These are phyloP conservation scores for Cladochytrium tenue DNA, from an alignment of 371 early-diverging fungal genomes.

Conservation along the genomic window DNA sequence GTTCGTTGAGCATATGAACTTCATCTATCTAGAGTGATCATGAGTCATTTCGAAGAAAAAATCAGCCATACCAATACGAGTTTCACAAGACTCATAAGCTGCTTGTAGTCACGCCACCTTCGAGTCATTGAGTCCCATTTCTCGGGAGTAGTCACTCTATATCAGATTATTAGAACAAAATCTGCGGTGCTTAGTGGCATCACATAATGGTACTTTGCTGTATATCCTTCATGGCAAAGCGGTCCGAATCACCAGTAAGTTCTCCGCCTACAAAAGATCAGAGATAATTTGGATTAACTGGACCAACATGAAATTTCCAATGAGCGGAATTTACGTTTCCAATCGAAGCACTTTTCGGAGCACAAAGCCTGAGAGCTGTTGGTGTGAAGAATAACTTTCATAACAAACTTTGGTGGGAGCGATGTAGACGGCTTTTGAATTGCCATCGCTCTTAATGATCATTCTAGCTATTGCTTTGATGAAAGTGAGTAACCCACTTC, in stretches of 20 bases:
- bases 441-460: slow-evolving; percentile 32
- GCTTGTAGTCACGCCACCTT: slow-evolving; percentile 45
- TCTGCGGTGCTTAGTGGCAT: background rate
- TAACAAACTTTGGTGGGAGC: slow-evolving; percentile 73
- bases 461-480: slow-evolving; percentile 58
- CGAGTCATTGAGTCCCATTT: slow-evolving; percentile 79
- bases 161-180: background rate
- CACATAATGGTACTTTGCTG: slow-evolving; percentile 37
- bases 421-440: slow-evolving; percentile 73
- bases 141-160: slow-evolving; percentile 71
- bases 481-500: background rate
- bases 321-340: slow-evolving; percentile 61
- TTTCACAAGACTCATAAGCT: slow-evolving; percentile 37
- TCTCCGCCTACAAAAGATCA: slow-evolving; percentile 45
- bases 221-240: slow-evolving; percentile 36
- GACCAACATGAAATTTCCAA: slow-evolving; percentile 60
- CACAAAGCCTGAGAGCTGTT: slow-evolving; percentile 63
- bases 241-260: slow-evolving; percentile 79
- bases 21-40: slow-evolving; percentile 60
- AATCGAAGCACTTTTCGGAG: slow-evolving; percentile 67
- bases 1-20: slow-evolving; percentile 68
- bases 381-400: no score
- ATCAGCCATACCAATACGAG: slow-evolving; percentile 28
- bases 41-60: background rate
- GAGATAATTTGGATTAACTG: slow-evolving; percentile 6